phyloP scores from a whole-genome alignment of 2,329 filamentous ascomycete species.

The Hypoxylon sp. region DNA sequence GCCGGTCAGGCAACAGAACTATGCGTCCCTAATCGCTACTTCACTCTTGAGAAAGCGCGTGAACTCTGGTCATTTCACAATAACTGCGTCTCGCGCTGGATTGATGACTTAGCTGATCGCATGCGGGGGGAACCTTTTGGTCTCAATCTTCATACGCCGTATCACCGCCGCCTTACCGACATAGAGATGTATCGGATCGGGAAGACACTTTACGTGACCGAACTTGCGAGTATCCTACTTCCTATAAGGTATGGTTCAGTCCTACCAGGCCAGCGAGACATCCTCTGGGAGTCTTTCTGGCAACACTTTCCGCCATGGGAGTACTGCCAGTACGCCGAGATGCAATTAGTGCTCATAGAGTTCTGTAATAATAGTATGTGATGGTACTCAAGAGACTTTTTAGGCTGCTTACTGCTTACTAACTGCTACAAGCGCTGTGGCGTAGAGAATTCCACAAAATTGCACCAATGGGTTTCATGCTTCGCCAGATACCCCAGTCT shows the following conservation, averaged over 20 bases:
- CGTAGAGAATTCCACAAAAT: not conserved
- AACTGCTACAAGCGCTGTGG: not conserved
- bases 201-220: slow-evolving; percentile 15
- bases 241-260: not conserved
- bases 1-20: not conserved
- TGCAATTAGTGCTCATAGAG: not conserved
- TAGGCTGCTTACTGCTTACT: not conserved
- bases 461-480: not conserved
- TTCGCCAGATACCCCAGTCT: not conserved
- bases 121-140: not conserved
- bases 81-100: not conserved
- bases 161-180: not conserved
- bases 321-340: slow-evolving; percentile 9
- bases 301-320: slow-evolving; percentile 17
- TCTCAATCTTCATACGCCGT: not conserved
- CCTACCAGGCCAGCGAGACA: not conserved
- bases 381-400: not conserved
- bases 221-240: slow-evolving; percentile 16
- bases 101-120: not conserved
- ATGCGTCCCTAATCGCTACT: not conserved
- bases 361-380: not conserved
- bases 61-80: slow-evolving; percentile 3
- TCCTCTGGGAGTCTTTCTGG: slow-evolving; percentile 11
- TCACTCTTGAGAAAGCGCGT: not conserved
- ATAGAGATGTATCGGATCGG: not conserved